These are phyloP conservation scores for Curvularia sp. DNA, from an alignment of 2,329 filamentous ascomycete genomes.

Conservation along the genomic window DNA sequence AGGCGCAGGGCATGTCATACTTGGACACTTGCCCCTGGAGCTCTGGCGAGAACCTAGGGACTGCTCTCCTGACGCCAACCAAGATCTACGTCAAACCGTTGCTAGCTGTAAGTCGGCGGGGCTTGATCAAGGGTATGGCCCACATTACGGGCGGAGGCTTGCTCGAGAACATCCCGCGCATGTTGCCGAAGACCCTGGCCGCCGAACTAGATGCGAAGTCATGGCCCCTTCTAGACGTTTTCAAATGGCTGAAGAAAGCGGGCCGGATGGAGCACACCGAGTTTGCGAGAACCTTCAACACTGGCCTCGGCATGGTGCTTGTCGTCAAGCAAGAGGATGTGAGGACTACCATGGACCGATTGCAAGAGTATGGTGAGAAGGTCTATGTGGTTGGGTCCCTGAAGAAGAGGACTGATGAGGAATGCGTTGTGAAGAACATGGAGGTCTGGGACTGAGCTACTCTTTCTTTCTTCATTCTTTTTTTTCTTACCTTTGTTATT, in stretches of 20 bases:
- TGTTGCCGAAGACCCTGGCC: conserved; percentile 79
- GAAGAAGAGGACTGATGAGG: conserved; percentile 61
- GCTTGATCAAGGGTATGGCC: conserved; percentile 85
- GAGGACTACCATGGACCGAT: conserved; percentile 64
- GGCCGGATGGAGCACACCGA: conserved; percentile 77
- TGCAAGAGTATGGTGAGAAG: conserved; percentile 75
- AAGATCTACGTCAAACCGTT: conserved; percentile 90
- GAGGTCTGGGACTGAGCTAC: conserved; percentile 53
- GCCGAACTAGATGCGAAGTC: conserved; percentile 79
- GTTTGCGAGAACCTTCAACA: conserved; percentile 94
- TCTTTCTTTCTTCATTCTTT: background rate
- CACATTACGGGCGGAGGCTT: conserved; percentile 97
- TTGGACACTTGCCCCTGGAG: conserved; percentile 80
- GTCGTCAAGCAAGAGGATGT: conserved; percentile 74
- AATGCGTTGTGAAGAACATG: conserved; percentile 69
- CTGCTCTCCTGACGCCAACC: conserved; percentile 84
- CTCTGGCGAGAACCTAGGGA: conserved; percentile 67
- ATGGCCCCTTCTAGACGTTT: conserved; percentile 80
- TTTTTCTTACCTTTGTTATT: background rate
- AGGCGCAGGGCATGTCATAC: conserved; percentile 74
- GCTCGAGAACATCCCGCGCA: conserved; percentile 91
- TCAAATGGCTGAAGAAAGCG: conserved; percentile 81
- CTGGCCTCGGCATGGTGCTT: conserved; percentile 91
- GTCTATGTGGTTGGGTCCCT: conserved; percentile 80
- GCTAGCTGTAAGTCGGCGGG: conserved; percentile 67